phyloP scores from a whole-genome alignment of 768 basidiomycete species.

The Lenzites betulinus region DNA sequence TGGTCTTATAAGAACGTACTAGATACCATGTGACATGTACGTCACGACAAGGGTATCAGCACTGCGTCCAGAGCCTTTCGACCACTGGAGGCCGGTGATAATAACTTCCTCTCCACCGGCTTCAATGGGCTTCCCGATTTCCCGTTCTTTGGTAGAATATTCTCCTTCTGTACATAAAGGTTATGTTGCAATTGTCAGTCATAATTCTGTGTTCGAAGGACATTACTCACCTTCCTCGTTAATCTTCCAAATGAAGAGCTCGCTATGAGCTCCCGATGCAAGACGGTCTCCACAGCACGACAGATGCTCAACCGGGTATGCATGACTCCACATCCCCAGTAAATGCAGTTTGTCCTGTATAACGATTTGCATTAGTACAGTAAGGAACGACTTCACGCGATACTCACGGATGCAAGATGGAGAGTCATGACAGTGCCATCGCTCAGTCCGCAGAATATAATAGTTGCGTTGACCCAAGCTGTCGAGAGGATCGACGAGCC shows the following conservation, averaged over 20 bases:
- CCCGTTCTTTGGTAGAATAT: background rate
- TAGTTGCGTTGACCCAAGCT: background rate
- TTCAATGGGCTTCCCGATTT: background rate
- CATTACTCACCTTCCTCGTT: background rate
- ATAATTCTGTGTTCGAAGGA: background rate
- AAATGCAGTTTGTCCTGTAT: background rate
- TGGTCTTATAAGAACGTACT: background rate
- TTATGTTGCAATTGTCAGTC: background rate
- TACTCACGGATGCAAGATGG: background rate
- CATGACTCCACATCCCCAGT: background rate
- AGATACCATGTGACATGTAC: conserved; percentile 1
- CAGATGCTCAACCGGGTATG: background rate
- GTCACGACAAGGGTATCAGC: background rate
- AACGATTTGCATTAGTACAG: background rate
- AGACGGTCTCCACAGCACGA: background rate
- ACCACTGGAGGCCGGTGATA: conserved; percentile 2
- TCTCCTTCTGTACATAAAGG: background rate
- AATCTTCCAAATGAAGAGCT: background rate
- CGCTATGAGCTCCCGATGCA: background rate
- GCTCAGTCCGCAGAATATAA: background rate
- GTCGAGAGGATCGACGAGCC: background rate
- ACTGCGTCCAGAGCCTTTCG: background rate
- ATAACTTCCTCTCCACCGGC: background rate
- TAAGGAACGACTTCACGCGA: background rate
- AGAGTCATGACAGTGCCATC: background rate